Evolutionary conservation across 257 asterid genomes (phyloP), one percentile per base, ranked within the genome.

Genomic region (Apocynum venetum): DNA sequence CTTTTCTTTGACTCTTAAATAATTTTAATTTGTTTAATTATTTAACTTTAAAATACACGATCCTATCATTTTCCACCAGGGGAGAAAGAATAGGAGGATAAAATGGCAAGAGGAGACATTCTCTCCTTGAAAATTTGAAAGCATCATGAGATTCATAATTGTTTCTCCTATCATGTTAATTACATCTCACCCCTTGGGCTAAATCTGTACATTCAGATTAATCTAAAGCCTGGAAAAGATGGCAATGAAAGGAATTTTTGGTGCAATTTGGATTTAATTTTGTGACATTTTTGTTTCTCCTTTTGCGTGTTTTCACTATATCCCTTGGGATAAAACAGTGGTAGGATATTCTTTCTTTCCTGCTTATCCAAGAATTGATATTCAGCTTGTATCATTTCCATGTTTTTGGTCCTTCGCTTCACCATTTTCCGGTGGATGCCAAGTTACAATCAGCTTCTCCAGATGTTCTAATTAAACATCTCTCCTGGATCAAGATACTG

Each of bases 371-470:
- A 9, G 14, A 13, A 13, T 31, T 46, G 31, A 25, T 25, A 25
- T 25, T 25, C 31, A 25, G 31, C 31, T 25, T 25, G 67, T 14
- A 19, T 15, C 6, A 61, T 46, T 75, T 52, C 38, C 46, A 8
- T 4, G 14, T n/a, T 3, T 61, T 11, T 77, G 57, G 53, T 8
- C 59, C 55, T 77, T 40, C 36, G 10, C 53, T 66, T 76, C 10
- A 8, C 72, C 61, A 64, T 51, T 36, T n/a, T 20, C 49, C 63
- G 72, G 31, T 25, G 31, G 31, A 61, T 63, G 72, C 80, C 69
- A n/a, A 40, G 46, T 31, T 8, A 64, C 70, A 64, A 1, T 25
- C 8, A 2, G 47, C n/a, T 43, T 36, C 71, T 36, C 47, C n/a
- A 66, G 71, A 36, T 66, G 48, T 13, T 40, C 71, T 36, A 2